Evolutionary conservation across 116 monocot species (phyloP).

Genomic region (Papilionanthe hybrid): DNA sequence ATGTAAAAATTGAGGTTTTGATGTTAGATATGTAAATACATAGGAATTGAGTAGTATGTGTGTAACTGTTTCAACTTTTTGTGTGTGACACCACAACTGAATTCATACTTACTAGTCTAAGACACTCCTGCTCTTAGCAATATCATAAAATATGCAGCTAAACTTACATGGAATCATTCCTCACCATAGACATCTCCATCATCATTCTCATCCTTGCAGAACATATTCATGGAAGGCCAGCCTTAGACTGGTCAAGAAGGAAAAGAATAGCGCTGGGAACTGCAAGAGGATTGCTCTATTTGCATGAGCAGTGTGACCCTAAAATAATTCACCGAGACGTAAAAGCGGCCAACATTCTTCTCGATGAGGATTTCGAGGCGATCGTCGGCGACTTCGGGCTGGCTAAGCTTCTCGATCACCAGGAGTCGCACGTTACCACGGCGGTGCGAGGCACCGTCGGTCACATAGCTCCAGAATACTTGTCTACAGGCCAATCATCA

Average conservation of each 20-base stretch:
- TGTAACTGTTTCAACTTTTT: background rate
- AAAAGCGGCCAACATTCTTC: constrained; percentile 92
- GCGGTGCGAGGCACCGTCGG: constrained; percentile 97
- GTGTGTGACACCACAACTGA: background rate
- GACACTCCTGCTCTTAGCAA: background rate
- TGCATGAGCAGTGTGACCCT: constrained; percentile 97
- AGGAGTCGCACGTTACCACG: constrained; percentile 89
- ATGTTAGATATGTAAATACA: no score
- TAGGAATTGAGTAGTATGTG: no score
- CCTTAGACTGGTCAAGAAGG: constrained; percentile 74
- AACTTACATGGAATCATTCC: background rate
- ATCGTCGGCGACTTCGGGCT: constrained; percentile 93
- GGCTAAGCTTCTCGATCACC: constrained; percentile 88
- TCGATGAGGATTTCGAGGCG: constrained; percentile 90
- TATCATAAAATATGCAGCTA: background rate
- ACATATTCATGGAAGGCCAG: constrained; percentile 64
- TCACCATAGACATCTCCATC: background rate
- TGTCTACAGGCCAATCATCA: constrained; percentile 95
- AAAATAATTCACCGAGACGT: constrained; percentile 96
- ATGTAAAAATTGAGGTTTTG: no score
- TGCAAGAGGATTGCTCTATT: constrained; percentile 71
- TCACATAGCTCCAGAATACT: constrained; percentile 93
- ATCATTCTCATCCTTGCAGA: constrained; percentile 26
- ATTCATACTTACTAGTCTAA: no score
- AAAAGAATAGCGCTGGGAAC: constrained; percentile 87